These are phyloP conservation scores for Rubia occidens DNA, from an alignment of 305 asterid species.

Conservation along the genomic window DNA sequence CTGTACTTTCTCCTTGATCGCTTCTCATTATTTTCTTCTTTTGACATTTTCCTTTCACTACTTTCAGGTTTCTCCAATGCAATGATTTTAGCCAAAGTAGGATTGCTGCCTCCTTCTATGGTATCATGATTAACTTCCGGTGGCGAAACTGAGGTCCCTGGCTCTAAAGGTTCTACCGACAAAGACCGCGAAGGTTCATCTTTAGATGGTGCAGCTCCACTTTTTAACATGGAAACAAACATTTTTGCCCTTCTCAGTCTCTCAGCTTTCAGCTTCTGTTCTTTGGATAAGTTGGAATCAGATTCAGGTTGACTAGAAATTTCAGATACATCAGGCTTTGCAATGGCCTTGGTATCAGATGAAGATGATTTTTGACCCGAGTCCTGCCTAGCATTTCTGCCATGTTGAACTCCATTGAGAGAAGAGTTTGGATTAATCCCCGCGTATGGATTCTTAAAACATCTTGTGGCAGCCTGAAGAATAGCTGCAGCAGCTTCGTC, in stretches of 20 bases:
- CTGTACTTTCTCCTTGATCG: slow-evolving; percentile 56
- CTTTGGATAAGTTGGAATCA: slow-evolving; percentile 44
- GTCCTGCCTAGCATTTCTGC: slow-evolving; percentile 26
- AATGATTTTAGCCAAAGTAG: slow-evolving; percentile 28
- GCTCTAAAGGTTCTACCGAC: slow-evolving; percentile 50
- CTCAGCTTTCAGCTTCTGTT: slow-evolving; percentile 83
- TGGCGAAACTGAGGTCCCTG: slow-evolving; percentile 28
- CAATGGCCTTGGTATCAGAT: slow-evolving; percentile 10
- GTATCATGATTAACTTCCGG: slow-evolving; percentile 26
- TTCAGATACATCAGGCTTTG: slow-evolving; percentile 22
- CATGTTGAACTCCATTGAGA: slow-evolving; percentile 20
- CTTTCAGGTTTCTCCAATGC: slow-evolving; percentile 26
- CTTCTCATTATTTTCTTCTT: slow-evolving; percentile 39
- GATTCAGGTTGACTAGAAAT: slow-evolving; percentile 33
- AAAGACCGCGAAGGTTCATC: slow-evolving; percentile 39
- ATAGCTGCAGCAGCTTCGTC: slow-evolving; percentile 78
- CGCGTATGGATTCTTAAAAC: slow-evolving; percentile 44
- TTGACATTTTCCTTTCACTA: slow-evolving; percentile 22
- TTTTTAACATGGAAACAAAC: slow-evolving; percentile 75
- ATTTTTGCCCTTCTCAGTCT: slow-evolving; percentile 77
- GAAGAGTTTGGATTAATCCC: slow-evolving; percentile 28
- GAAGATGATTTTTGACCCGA: slow-evolving; percentile 16
- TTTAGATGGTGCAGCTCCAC: slow-evolving; percentile 42
- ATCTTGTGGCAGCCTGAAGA: slow-evolving; percentile 84
- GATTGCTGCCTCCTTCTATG: slow-evolving; percentile 38